Conservation (phyloP, 2,329 filamentous ascomycete species). For the Westerdykella aurantiaca region DNA sequence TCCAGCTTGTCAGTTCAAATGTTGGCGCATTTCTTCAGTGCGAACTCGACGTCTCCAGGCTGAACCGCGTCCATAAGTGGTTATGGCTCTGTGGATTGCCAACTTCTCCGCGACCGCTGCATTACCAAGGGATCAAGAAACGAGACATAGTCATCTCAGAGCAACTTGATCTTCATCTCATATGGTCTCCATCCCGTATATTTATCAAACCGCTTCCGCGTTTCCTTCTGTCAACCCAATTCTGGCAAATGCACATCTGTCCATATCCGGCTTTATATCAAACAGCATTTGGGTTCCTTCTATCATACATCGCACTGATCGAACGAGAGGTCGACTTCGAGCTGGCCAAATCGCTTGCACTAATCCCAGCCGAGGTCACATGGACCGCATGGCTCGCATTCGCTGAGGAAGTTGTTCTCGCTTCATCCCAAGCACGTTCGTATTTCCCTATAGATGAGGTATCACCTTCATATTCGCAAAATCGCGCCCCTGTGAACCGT, state of each 20-base stretch:
- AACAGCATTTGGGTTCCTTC: slow-evolving; percentile 16
- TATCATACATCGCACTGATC: slow-evolving; percentile 17
- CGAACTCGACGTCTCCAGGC: slow-evolving; percentile 13
- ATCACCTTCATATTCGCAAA: slow-evolving; percentile 1
- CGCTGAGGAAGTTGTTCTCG: slow-evolving; percentile 7
- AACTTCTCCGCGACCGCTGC: slow-evolving; percentile 12
- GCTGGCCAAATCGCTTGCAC: slow-evolving; percentile 10
- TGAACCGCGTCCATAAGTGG: slow-evolving; percentile 15
- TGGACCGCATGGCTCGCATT: slow-evolving; percentile 14
- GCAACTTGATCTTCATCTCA: slow-evolving; percentile 17
- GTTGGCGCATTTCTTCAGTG: slow-evolving; percentile 11
- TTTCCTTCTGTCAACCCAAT: slow-evolving; percentile 12
- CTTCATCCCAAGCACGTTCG: slow-evolving; percentile 1
- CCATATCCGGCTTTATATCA: slow-evolving; percentile 10
- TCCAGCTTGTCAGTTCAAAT: slow-evolving; percentile 12
- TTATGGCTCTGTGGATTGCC: slow-evolving; percentile 19
- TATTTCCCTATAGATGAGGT: slow-evolving; percentile 1
- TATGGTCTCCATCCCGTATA: slow-evolving; percentile 15
- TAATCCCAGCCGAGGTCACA: slow-evolving; percentile 17
- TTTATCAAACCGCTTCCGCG: slow-evolving; percentile 19
- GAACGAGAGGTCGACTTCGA: slow-evolving; percentile 17
- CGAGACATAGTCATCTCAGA: slow-evolving; percentile 17
- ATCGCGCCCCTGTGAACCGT: slow-evolving; percentile 12
- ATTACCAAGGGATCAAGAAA: slow-evolving; percentile 17
- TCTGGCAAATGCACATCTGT: slow-evolving; percentile 16